Evolutionary conservation across 2,329 filamentous ascomycete species (phyloP), one percentile per base, ranked within the genome.

Genomic region (Zelopaecilomyces penicillatus): DNA sequence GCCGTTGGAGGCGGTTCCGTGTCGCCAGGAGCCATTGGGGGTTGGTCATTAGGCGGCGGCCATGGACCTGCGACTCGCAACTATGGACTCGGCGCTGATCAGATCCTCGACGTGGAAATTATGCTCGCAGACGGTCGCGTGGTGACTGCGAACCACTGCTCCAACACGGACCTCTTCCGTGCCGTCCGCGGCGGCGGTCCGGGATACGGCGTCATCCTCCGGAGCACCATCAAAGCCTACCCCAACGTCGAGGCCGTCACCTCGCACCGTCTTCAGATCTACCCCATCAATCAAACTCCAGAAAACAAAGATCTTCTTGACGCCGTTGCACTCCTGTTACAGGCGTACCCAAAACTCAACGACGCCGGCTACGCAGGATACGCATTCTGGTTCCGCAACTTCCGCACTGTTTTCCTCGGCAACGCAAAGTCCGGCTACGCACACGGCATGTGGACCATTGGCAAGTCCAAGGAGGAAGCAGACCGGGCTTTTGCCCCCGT

Each of bases 71-170:
- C 62, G 6, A 60, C 62, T 8, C 58, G 55, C 35, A 56, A 64
- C 30, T 70, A 67, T 44, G 69, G 68, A 3, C 57, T 72, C 9
- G 68, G 60, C 2, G 64, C 66, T 1, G 70, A 73, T 49, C 65
- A 73, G 50, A 58, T 68, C 1, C 63, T 73, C 32, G 66, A 69
- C 45, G 59, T 60, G 5, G 54, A 67, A 30, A 64, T 71, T 4
- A 60, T 72, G 34, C 57, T 65, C 0, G 63, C 67, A 0, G 50
- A 61, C 29, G 68, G 68, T 6, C 42, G 47, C 0, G 44, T 64
- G 28, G 56, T 68, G 5, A 63, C 51, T 0, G 64, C 64, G 5
- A 65, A 57, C 32, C 51, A 57, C 4, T 63, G 57, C 39, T 46
- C 64, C 35, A 53, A 68, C 38, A 30, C 51, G 0, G 61, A 65